phyloP scores from a whole-genome alignment of 441 rosid species.

The Daphne laureola region DNA sequence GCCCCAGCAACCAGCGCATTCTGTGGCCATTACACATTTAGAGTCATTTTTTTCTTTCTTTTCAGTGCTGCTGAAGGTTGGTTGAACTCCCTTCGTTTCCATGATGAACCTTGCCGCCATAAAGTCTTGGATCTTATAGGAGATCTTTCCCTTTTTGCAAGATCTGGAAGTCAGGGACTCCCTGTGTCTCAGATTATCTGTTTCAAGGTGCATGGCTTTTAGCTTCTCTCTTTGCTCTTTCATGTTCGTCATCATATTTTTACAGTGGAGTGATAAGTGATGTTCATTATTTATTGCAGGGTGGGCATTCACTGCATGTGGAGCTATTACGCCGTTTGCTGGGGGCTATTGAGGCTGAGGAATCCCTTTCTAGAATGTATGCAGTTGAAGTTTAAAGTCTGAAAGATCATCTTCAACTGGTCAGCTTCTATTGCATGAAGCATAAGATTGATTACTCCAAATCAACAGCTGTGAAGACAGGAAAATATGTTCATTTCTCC shows the following conservation, averaged over 20 bases:
- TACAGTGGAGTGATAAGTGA: background rate
- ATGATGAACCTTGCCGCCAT: conserved; percentile 79
- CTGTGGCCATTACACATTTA: background rate
- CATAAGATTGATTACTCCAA: too few relatives aligned
- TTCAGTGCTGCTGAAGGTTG: conserved; percentile 69
- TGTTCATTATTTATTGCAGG: conserved; percentile 34
- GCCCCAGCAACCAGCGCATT: background rate
- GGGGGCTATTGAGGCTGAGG: conserved; percentile 9
- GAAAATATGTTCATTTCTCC: too few relatives aligned
- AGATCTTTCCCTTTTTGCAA: conserved; percentile 72
- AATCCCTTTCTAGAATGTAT: background rate
- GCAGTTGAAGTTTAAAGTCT: background rate
- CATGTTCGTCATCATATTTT: conserved; percentile 4
- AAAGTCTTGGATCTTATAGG: conserved; percentile 85
- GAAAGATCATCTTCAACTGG: background rate
- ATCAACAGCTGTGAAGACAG: too few relatives aligned
- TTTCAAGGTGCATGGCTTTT: conserved; percentile 42
- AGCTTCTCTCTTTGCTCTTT: background rate
- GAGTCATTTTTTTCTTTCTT: conserved; percentile 8
- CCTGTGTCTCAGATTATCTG: conserved; percentile 70
- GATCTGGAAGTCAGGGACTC: conserved; percentile 72
- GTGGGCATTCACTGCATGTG: conserved; percentile 64
- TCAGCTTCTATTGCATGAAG: too few relatives aligned
- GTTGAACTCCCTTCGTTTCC: conserved; percentile 71
- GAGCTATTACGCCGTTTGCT: conserved; percentile 44